Evolutionary conservation across 2,329 filamentous ascomycete species (phyloP).

Genomic region (Iodosphaeria phyllophila): DNA sequence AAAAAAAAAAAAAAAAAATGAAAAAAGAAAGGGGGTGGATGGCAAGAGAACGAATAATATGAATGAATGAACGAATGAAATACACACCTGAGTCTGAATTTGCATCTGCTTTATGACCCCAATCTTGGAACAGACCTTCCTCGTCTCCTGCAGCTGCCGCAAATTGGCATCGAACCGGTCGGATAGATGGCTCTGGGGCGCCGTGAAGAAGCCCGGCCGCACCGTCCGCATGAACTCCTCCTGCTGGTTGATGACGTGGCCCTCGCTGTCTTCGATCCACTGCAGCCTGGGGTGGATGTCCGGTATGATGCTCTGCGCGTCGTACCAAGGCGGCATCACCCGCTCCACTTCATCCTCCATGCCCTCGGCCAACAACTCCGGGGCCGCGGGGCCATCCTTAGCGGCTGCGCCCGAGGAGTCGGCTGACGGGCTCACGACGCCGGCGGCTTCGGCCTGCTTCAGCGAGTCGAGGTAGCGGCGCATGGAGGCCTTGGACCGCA

Average conservation of each 20-base stretch:
- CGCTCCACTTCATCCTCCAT: constrained; percentile 78
- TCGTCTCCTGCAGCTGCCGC: constrained; percentile 86
- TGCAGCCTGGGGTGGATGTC: constrained; percentile 61
- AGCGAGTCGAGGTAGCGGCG: constrained; percentile 65
- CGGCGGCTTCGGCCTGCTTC: constrained; percentile 42
- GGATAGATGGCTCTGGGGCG: constrained; percentile 55
- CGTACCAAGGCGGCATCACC: constrained; percentile 87
- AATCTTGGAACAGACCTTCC: constrained; percentile 91
- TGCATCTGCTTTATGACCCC: constrained; percentile 99
- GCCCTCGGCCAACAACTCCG: constrained; percentile 80
- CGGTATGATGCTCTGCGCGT: constrained; percentile 68
- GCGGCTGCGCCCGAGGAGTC: constrained; percentile 28
- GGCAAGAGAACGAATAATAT: neutral
- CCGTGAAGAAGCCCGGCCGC: constrained; percentile 54
- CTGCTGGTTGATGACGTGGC: constrained; percentile 71
- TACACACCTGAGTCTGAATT: constrained; percentile 71
- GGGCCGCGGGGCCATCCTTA: constrained; percentile 27
- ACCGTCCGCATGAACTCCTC: constrained; percentile 71
- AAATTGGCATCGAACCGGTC: constrained; percentile 81
- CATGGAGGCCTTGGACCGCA: constrained; percentile 78
- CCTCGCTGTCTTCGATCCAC: constrained; percentile 82
- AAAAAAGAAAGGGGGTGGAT: neutral
- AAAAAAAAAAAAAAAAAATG: too few relatives aligned
- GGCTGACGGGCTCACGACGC: constrained; percentile 17
- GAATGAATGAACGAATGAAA: neutral